phyloP scores from a whole-genome alignment of 2,329 filamentous ascomycete species.

The Gnomoniopsis smithogilvyi region DNA sequence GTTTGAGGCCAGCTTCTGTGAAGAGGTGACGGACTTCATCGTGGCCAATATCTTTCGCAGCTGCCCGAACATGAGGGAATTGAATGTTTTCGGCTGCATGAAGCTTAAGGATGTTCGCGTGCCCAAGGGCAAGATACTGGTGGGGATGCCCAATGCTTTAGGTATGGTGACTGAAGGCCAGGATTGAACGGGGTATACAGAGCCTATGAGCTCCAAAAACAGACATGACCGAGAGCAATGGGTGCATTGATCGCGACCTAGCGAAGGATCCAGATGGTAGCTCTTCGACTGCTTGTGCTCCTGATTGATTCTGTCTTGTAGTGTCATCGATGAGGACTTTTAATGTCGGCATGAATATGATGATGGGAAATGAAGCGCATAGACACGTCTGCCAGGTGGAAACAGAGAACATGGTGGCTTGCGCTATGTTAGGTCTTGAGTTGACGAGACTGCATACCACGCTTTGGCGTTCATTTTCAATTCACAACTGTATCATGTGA shows the following conservation, averaged over 20 bases:
- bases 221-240: background rate
- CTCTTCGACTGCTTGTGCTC: background rate
- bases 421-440: too few relatives aligned
- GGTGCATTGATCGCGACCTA: background rate
- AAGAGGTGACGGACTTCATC: constrained; percentile 62
- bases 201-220: too few relatives aligned
- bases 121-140: constrained; percentile 52
- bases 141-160: constrained; percentile 56
- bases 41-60: constrained; percentile 61
- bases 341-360: background rate
- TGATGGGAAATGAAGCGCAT: background rate
- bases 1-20: constrained; percentile 76
- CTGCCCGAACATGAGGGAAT: constrained; percentile 57
- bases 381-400: too few relatives aligned
- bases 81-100: constrained; percentile 66
- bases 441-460: too few relatives aligned
- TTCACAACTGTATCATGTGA: too few relatives aligned
- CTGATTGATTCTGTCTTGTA: background rate
- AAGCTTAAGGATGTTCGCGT: constrained; percentile 53
- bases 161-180: constrained; percentile 58
- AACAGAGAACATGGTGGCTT: too few relatives aligned
- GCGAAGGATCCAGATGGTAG: background rate
- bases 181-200: constrained; percentile 17
- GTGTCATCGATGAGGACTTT: background rate
- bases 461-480: too few relatives aligned